Conservation (phyloP, 1,139 yeast genomes). For the Eremothecium cymbalariae region DNA sequence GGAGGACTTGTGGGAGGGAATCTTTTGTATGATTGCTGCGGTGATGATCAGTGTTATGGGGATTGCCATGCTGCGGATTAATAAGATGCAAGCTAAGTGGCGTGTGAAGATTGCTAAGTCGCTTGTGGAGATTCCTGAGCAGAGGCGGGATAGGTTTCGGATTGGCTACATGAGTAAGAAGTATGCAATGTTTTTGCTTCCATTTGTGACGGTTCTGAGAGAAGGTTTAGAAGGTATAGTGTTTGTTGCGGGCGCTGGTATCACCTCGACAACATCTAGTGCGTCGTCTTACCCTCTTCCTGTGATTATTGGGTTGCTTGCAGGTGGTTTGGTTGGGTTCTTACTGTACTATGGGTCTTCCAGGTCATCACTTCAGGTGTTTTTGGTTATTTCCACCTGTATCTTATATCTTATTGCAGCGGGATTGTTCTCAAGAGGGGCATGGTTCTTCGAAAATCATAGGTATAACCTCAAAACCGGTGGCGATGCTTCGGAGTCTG, state of each 20-base stretch:
- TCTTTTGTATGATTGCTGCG: constrained; percentile 73
- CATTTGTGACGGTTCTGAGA: constrained; percentile 75
- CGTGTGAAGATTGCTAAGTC: constrained; percentile 54
- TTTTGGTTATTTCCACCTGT: constrained; percentile 72
- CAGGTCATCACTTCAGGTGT: constrained; percentile 62
- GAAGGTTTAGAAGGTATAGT: constrained; percentile 92
- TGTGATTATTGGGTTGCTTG: constrained; percentile 63
- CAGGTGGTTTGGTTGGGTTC: constrained; percentile 64
- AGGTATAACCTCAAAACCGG: constrained; percentile 58
- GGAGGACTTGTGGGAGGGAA: constrained; percentile 88
- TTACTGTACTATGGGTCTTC: constrained; percentile 70
- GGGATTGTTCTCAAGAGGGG: constrained; percentile 81
- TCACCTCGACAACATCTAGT: constrained; percentile 40
- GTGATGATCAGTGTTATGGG: constrained; percentile 85
- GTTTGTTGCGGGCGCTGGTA: constrained; percentile 83
- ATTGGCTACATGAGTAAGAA: constrained; percentile 40
- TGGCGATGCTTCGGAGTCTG: constrained; percentile 82
- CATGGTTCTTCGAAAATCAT: constrained; percentile 75
- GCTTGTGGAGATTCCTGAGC: constrained; percentile 37
- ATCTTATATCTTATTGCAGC: constrained; percentile 79
- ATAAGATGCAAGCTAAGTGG: constrained; percentile 87
- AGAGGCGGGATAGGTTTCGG: constrained; percentile 32
- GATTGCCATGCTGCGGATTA: constrained; percentile 71
- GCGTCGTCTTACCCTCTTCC: constrained; percentile 79
- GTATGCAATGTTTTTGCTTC: constrained; percentile 71